A percentile compares a stretch with the other conserved stretches of the same genome.
These are phyloP conservation scores for Ustilago esculenta DNA, from an alignment of 1,284 basidiomycete species.

Conservation along the genomic window DNA sequence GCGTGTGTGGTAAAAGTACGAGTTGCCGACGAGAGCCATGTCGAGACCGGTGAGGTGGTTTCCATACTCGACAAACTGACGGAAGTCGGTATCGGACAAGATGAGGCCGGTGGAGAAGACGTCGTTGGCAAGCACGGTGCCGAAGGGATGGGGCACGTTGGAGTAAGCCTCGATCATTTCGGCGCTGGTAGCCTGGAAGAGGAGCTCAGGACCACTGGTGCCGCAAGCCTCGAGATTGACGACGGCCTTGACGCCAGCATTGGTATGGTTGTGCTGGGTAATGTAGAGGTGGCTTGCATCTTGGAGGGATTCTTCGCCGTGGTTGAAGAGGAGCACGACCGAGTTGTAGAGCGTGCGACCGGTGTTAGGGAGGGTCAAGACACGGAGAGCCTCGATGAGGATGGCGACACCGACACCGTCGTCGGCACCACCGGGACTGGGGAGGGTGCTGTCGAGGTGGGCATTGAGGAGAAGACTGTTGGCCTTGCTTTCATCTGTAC, in stretches of 20 bases:
- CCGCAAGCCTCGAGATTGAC: constrained; percentile 96
- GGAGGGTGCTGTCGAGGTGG: constrained; percentile 79
- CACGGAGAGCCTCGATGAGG: constrained; percentile 78
- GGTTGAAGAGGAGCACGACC: constrained; percentile 91
- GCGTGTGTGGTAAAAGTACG: constrained; percentile 91
- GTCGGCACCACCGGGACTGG: constrained; percentile 69
- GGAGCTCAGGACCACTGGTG: constrained; percentile 83
- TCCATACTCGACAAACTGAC: constrained; percentile 91
- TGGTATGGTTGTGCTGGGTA: constrained; percentile 62
- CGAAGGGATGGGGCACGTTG: constrained; percentile 86
- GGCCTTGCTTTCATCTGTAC: constrained; percentile 71
- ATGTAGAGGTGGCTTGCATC: constrained; percentile 82
- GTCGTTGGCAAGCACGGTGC: constrained; percentile 90
- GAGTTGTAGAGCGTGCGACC: constrained; percentile 80
- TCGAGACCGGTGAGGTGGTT: constrained; percentile 69
- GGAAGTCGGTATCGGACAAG: constrained; percentile 70
- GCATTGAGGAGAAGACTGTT: constrained; percentile 80
- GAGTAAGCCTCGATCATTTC: constrained; percentile 93
- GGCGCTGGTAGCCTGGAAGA: constrained; percentile 94
- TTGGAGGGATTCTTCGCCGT: constrained; percentile 87
- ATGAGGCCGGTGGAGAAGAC: constrained; percentile 92
- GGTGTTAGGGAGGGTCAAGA: constrained; percentile 78
- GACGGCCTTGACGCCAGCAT: constrained; percentile 78
- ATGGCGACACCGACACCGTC: constrained; percentile 87
- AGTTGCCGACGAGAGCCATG: constrained; percentile 93